These are phyloP conservation scores for Lachancea kluyveri DNA, from an alignment of 805 yeast genomes.

Conservation along the genomic window DNA sequence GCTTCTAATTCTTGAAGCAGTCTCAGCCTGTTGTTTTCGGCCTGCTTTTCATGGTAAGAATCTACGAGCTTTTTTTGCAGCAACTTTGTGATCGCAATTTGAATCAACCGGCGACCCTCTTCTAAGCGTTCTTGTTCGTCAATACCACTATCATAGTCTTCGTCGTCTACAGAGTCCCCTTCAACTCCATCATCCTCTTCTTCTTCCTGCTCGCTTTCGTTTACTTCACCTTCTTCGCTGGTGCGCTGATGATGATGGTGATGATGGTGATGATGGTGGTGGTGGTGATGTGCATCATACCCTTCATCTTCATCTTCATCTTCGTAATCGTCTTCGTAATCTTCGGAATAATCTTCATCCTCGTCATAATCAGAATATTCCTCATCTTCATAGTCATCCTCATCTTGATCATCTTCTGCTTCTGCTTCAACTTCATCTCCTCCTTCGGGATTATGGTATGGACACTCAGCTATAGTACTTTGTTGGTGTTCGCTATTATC, in stretches of 20 bases:
- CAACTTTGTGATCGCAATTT: slow-evolving; percentile 71
- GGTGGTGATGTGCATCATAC: slow-evolving; percentile 17
- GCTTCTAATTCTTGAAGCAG: slow-evolving; percentile 65
- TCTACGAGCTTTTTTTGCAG: slow-evolving; percentile 66
- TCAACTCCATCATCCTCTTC: slow-evolving; percentile 15
- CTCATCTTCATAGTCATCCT: slow-evolving; percentile 6
- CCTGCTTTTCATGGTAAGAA: slow-evolving; percentile 74
- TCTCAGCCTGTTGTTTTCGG: slow-evolving; percentile 62
- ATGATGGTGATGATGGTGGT: slow-evolving; percentile 10
- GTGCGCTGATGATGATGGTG: slow-evolving; percentile 13
- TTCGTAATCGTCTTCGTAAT: slow-evolving; percentile 20
- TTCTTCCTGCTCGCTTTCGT: slow-evolving; percentile 11
- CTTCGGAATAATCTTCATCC: slow-evolving; percentile 20
- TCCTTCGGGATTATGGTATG: no score
- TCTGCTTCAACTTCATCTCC: slow-evolving; percentile 3
- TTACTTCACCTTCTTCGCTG: slow-evolving; percentile 11
- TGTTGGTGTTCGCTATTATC: slow-evolving; percentile 3
- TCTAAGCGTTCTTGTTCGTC: slow-evolving; percentile 62
- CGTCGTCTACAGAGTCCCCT: no score
- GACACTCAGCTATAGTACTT: no score
- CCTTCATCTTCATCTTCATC: slow-evolving; percentile 20
- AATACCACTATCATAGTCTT: slow-evolving; percentile 31
- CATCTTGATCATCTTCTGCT: slow-evolving; percentile 6
- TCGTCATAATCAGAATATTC: slow-evolving; percentile 7
- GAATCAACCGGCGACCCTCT: slow-evolving; percentile 76